Evolutionary conservation across 345 rosid genomes (phyloP).

Genomic region (Eucalyptus marginata): DNA sequence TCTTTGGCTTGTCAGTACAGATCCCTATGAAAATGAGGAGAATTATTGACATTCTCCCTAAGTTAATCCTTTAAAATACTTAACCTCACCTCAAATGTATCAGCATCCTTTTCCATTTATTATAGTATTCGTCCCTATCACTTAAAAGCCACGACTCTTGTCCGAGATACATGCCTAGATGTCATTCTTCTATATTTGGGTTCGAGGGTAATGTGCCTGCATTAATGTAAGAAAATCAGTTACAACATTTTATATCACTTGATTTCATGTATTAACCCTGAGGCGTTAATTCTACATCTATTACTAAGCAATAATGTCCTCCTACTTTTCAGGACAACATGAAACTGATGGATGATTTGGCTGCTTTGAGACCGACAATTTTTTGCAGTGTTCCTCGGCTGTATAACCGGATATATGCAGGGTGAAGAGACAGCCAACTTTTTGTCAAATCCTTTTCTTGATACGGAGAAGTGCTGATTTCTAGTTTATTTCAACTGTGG

Average conservation of each 20-base stretch:
- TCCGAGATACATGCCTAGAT: neutral
- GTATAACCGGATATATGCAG: conserved; percentile 73
- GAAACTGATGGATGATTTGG: conserved; percentile 84
- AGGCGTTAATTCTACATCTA: neutral
- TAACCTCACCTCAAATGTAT: neutral
- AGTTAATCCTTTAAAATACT: neutral
- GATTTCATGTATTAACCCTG: neutral
- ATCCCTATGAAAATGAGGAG: neutral
- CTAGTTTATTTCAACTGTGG: conserved; percentile 1
- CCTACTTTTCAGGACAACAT: conserved; percentile 51
- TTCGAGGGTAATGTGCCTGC: neutral
- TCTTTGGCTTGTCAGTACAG: neutral
- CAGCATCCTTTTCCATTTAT: neutral
- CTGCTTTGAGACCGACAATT: conserved; percentile 67
- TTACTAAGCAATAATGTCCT: neutral
- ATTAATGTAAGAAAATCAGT: neutral
- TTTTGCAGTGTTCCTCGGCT: conserved; percentile 94
- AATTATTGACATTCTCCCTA: neutral
- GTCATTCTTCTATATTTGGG: neutral
- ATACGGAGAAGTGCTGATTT: neutral
- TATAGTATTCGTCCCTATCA: neutral
- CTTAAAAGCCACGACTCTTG: neutral
- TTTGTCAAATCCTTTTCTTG: neutral
- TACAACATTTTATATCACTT: neutral
- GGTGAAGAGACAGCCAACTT: conserved; percentile 27